Conservation (phyloP, 169 alveolate species). For the Babesia bigemina region DNA sequence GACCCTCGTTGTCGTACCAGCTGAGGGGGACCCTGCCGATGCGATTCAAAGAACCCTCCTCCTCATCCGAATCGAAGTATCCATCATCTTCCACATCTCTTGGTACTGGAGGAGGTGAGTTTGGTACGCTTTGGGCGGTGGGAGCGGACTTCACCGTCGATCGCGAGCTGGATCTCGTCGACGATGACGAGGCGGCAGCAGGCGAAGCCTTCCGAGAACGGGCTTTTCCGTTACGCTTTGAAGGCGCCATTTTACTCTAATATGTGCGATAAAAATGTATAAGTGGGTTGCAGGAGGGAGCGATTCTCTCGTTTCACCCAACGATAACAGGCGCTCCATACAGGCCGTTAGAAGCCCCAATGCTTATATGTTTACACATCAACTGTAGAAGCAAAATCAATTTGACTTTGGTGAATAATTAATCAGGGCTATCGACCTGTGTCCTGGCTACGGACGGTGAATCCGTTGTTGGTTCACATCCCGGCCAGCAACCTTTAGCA, state of each 20-base stretch:
- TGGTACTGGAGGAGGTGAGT: neutral
- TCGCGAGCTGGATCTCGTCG: conserved; percentile 52
- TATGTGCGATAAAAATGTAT: conserved; percentile 1
- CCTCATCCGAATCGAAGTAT: conserved; percentile 64
- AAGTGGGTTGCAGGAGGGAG: too few species aligned
- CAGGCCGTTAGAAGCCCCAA: too few species aligned
- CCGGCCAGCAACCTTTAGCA: too few species aligned
- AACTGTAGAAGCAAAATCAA: too few species aligned
- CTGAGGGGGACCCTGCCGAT: conserved; percentile 57
- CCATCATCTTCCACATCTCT: conserved; percentile 40
- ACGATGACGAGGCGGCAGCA: conserved; percentile 13
- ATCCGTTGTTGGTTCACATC: too few species aligned
- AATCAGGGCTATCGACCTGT: too few species aligned
- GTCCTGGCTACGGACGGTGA: too few species aligned
- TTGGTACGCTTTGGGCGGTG: neutral
- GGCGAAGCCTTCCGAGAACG: neutral
- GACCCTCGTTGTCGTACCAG: conserved; percentile 66
- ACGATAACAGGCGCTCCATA: too few species aligned
- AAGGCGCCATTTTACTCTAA: conserved; percentile 2
- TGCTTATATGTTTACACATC: too few species aligned
- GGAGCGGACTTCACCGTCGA: neutral
- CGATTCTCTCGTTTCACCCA: too few species aligned
- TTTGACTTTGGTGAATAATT: too few species aligned
- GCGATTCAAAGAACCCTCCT: conserved; percentile 59
- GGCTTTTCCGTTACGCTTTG: neutral